Evolutionary conservation across 768 basidiomycete genomes (phyloP).

Genomic region (Boletus bicolor): DNA sequence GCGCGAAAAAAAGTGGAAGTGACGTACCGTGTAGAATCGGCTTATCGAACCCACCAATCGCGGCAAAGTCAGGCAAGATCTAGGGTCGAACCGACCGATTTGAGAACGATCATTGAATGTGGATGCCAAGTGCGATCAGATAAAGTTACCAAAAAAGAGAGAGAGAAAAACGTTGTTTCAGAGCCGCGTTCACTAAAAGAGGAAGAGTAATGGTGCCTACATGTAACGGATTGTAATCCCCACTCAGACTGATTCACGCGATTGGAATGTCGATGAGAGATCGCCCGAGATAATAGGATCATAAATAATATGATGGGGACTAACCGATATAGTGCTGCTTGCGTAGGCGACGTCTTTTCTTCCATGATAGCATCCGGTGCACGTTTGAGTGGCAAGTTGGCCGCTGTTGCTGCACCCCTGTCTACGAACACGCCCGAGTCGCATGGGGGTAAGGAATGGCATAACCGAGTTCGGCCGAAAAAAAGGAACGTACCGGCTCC

Average conservation of each 20-base stretch:
- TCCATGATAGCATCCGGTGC: conserved; percentile 82
- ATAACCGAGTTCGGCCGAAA: conserved; percentile 3
- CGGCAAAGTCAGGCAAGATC: conserved; percentile 92
- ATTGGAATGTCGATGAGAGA: conserved; percentile 2
- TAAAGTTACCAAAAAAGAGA: neutral
- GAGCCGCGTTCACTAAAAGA: neutral
- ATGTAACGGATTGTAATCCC: conserved; percentile 90
- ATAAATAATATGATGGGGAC: conserved; percentile 9
- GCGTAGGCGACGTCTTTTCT: conserved; percentile 77
- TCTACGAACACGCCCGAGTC: conserved; percentile 43
- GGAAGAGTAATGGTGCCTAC: conserved; percentile 38
- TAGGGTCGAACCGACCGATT: conserved; percentile 28
- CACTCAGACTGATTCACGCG: conserved; percentile 62
- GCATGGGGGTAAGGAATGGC: neutral
- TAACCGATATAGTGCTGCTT: conserved; percentile 91
- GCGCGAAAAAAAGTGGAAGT: neutral
- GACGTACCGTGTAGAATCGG: conserved; percentile 72
- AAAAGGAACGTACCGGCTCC: conserved; percentile 59
- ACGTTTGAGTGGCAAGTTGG: conserved; percentile 77
- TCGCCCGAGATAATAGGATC: neutral
- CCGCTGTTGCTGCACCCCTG: conserved; percentile 83
- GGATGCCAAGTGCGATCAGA: neutral
- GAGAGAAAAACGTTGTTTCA: neutral
- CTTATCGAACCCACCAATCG: conserved; percentile 90
- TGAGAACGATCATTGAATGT: neutral